Evolutionary conservation across 768 basidiomycete genomes (phyloP), one percentile per base, ranked within the genome.

Genomic region (Suillus brevipes): DNA sequence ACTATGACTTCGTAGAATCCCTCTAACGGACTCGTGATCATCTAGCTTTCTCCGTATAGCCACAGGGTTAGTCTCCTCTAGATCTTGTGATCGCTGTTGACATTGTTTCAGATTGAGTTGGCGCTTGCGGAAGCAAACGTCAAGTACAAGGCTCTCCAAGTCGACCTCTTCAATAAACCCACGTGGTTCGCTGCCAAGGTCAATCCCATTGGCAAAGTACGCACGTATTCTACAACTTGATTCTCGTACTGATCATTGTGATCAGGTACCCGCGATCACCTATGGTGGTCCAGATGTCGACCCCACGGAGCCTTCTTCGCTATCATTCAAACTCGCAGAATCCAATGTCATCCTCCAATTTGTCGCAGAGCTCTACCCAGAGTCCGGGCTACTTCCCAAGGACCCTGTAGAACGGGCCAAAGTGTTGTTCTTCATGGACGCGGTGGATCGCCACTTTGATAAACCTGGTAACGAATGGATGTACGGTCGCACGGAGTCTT

Each of bases 141-240:
- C 16, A 67, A 80, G 1, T 85, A 79, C 72, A 85, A 77, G 12
- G 74, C 82, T 4, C 85, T 75, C 60, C 83, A 87, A 67, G 81
- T 90, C 55, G 85, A 89, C 64, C 74, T 90, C 18, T 61, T 67
- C 67, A 86, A 87, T 76, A 91, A 89, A 74, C 88, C 88, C 0
- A 83, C 82, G 61, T 89, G 88, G 88, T 89, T 87, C 69, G 81
- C 82, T 0, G 78, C 84, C 0, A 79, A 85, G 64, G 82, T 88
- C 28, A 91, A 90, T 71, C 85, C 88, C 0, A 83, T 83, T 0
- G 84, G 84, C 75, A 89, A 88, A 81, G 88, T 87, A 60, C n/a
- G 71, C 70, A 45, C 42, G 12, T 0, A 14, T 49, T n/a, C 20
- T 23, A 18, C n/a, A 18, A 13, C 9, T 4, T 13, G 10, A 1